Percentiles rank a stretch among this genome's conserved stretches.
phyloP scores from a whole-genome alignment of 1,139 yeast genomes.

The Trichomonascaceae sp. region DNA sequence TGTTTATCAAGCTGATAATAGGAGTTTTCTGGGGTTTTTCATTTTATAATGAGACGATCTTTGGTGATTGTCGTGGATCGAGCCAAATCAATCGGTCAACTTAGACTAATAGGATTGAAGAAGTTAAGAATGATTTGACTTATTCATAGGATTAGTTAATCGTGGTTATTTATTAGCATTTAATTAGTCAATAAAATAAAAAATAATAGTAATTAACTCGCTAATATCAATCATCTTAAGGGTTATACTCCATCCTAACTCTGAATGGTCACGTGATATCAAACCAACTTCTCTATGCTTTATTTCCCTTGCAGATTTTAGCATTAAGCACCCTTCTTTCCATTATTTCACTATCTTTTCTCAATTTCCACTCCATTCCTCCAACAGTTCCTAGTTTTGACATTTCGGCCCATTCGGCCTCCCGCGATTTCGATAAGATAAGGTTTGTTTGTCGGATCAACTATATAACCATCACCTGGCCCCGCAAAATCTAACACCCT shows the following conservation, averaged over 20 bases:
- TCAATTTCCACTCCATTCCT: neutral
- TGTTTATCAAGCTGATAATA: no score
- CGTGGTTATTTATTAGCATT: no score
- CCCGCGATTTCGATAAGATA: slow-evolving; percentile 1
- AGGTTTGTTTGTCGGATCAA: neutral
- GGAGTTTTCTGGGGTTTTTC: no score
- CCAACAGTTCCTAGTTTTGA: neutral
- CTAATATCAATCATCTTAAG: neutral
- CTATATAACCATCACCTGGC: neutral
- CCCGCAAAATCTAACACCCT: neutral
- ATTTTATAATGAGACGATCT: no score
- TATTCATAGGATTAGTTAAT: no score
- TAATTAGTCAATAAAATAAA: no score
- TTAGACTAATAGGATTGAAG: no score
- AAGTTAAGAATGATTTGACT: no score
- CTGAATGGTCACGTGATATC: neutral
- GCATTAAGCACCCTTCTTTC: neutral
- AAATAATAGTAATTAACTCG: no score
- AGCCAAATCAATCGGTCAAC: no score
- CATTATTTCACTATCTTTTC: neutral
- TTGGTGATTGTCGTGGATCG: no score
- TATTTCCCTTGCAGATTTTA: neutral
- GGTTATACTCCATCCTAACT: neutral
- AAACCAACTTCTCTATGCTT: neutral
- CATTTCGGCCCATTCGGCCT: neutral